phyloP scores from a whole-genome alignment of 2,329 filamentous ascomycete genomes.

The Coniella vitis region DNA sequence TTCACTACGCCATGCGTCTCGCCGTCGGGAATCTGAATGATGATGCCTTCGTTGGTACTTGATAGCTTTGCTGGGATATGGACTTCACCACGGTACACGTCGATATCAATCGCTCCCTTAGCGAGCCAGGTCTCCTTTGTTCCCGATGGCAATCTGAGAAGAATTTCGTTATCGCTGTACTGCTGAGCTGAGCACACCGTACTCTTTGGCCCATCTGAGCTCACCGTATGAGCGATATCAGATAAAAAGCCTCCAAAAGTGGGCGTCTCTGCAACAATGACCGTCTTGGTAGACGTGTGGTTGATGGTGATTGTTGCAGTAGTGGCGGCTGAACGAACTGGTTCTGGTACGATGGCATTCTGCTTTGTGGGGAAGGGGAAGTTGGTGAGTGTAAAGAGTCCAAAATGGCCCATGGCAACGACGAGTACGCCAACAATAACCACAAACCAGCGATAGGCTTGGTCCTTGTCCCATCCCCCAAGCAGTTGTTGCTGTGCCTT shows the following conservation, averaged over 20 bases:
- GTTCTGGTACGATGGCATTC: neutral
- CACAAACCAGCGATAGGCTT: neutral
- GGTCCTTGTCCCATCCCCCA: neutral
- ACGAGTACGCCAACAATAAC: neutral
- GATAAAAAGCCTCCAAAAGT: conserved; percentile 35
- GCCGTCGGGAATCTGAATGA: conserved; percentile 43
- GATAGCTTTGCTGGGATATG: conserved; percentile 43
- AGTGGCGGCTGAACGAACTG: conserved; percentile 14
- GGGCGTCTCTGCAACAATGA: conserved; percentile 24
- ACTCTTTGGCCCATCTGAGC: conserved; percentile 24
- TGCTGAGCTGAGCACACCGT: conserved; percentile 40
- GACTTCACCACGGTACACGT: conserved; percentile 42
- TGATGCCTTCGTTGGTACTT: conserved; percentile 42
- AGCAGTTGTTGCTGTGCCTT: neutral
- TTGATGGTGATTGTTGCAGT: conserved; percentile 30
- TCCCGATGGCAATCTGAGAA: conserved; percentile 45
- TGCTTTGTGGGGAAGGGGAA: neutral
- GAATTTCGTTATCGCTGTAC: conserved; percentile 41
- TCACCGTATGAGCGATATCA: conserved; percentile 25
- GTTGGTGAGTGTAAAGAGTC: neutral
- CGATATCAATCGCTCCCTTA: conserved; percentile 49
- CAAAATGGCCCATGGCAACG: neutral
- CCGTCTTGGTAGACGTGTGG: conserved; percentile 30
- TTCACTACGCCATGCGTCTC: conserved; percentile 54
- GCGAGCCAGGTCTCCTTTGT: conserved; percentile 49